Base-by-base conservation (phyloP, 2,329 filamentous ascomycete species). In the Trichoderma koningii region DNA sequence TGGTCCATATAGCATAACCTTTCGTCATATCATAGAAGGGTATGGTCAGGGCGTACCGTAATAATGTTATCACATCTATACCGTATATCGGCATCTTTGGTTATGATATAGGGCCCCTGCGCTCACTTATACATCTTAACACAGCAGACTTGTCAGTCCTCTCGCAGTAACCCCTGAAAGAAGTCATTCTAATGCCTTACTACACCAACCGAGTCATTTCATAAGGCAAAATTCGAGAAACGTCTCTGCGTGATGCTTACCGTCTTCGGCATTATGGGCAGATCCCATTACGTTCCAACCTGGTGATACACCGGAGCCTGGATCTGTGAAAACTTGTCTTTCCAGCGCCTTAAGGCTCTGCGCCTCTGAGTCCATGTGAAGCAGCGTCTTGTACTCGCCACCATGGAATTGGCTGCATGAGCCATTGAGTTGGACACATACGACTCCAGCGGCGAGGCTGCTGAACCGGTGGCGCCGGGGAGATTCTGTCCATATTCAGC, bases 291-390 rank as follows among this genome's bases (percentile, higher is more conserved):
- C 19, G 63, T 66, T 14, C 60, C 63, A 4, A 68, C 50, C 28
- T 68, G 57, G 48, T 64, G 65, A 26, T 68, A 68, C 17, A 68
- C 55, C 5, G 67, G 67, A 44, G 68, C 63, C 50, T 70, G 68
- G 38, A 68, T 23, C 30, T 65, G 68, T 21, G 67, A 66, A 47
- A 70, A 67, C 41, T 63, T 68, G 10, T 44, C 57, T 7, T 50
- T 50, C 19, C 4, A 69, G 56, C 0, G 60, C 52, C 1, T 65
- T 63, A 0, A 68, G 67, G 19, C 51, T 64, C 10, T 66, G 64
- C 3, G 76, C 78, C 67, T 82, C 82, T 14, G 73, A 70, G 47
- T 81, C 77, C 63, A 79, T 80, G 67, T 82, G 78, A 55, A 76
- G 76, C 0, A 80, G 76, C 15, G 72, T 69, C 3, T 63, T 75